These are phyloP conservation scores for Pythium angustatum DNA, from an alignment of 352 stramenopile species.

Conservation along the genomic window DNA sequence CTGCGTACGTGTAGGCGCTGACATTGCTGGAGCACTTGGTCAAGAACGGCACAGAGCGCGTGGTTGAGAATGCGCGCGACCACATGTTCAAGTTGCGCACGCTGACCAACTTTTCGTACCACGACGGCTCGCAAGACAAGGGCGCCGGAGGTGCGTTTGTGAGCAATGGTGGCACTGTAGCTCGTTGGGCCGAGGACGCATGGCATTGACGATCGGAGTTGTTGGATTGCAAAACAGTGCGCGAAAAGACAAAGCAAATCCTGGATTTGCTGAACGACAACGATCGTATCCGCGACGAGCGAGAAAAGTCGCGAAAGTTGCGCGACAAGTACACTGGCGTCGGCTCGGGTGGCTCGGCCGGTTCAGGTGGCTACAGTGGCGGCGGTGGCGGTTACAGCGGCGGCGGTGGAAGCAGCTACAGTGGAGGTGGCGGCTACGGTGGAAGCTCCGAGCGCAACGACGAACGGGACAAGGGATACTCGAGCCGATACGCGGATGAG, in stretches of 20 bases:
- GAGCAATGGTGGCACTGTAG: neutral
- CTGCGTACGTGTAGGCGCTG: conserved; percentile 59
- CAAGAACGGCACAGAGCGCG: conserved; percentile 97
- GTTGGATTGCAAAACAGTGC: conserved; percentile 42
- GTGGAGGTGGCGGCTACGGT: conserved; percentile 31
- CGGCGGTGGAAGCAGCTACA: conserved; percentile 27
- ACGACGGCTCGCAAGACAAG: conserved; percentile 85
- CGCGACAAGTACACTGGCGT: conserved; percentile 91
- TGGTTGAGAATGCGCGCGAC: conserved; percentile 96
- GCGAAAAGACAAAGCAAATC: conserved; percentile 89
- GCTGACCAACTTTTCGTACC: conserved; percentile 88
- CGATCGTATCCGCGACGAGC: conserved; percentile 84
- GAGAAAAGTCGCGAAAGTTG: conserved; percentile 82
- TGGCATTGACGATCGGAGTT: neutral
- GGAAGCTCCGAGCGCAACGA: conserved; percentile 50
- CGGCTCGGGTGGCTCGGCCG: conserved; percentile 38
- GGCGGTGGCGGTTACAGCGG: conserved; percentile 17
- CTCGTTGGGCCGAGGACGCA: neutral
- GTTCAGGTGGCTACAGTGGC: conserved; percentile 33
- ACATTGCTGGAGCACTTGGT: conserved; percentile 97
- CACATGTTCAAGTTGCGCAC: conserved; percentile 93
- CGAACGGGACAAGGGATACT: conserved; percentile 69
- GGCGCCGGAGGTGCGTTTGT: conserved; percentile 62
- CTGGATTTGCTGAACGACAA: conserved; percentile 89
- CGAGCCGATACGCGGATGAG: conserved; percentile 72